Evolutionary conservation across 108 stramenopile genomes (phyloP).

Genomic region (Skeletonema marinoi): DNA sequence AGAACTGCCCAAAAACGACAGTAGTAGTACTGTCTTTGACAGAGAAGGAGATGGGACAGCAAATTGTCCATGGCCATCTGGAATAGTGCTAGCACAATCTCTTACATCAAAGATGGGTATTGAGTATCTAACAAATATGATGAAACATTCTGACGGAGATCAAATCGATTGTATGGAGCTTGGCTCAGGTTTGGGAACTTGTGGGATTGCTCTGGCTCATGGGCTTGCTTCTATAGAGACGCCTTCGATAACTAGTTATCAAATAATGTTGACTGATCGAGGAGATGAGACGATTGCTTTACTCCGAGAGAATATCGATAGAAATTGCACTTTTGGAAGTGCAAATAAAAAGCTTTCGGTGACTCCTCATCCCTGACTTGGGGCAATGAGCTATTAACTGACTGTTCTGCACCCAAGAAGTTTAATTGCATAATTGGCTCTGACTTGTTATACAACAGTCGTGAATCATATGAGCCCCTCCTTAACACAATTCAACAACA

Average conservation of each 20-base stretch:
- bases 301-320: constrained; percentile 52
- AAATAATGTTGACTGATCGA: constrained; percentile 41
- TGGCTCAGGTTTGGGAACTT: constrained; percentile 68
- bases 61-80: constrained; percentile 51
- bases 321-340: constrained; percentile 13
- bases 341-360: neutral
- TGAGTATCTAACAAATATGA: constrained; percentile 12
- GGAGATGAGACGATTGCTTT: constrained; percentile 45
- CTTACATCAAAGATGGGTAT: constrained; percentile 31
- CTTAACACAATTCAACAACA: constrained; percentile 58
- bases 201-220: constrained; percentile 66
- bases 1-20: neutral
- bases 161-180: constrained; percentile 57
- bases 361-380: constrained; percentile 38
- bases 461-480: constrained; percentile 54
- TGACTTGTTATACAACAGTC: constrained; percentile 74
- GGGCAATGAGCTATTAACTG: constrained; percentile 22
- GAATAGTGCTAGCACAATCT: constrained; percentile 35
- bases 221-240: constrained; percentile 11
- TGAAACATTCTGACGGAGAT: constrained; percentile 3
- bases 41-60: constrained; percentile 51
- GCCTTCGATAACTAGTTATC: neutral
- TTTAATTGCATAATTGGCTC: constrained; percentile 68
- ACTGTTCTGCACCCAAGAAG: constrained; percentile 6
- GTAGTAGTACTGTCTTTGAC: neutral